Percentiles rank a stretch among this genome's conserved stretches.
phyloP scores from a whole-genome alignment of 1,284 basidiomycete species.

The Tilletia indica region DNA sequence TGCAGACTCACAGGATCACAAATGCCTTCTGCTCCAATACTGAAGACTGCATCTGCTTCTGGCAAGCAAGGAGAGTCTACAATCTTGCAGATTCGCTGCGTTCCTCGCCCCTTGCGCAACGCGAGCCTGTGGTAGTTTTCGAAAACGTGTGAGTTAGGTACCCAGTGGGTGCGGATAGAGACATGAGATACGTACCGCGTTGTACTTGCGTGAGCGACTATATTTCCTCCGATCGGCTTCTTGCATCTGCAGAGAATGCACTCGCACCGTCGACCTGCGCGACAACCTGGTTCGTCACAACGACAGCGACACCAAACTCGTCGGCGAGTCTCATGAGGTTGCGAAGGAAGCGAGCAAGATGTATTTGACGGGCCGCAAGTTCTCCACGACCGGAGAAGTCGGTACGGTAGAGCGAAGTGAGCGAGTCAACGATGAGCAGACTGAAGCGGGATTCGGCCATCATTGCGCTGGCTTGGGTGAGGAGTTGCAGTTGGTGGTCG shows the following conservation, averaged over 20 bases:
- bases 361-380: constrained; percentile 88
- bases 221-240: constrained; percentile 74
- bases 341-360: constrained; percentile 94
- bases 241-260: constrained; percentile 76
- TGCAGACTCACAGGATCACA: constrained; percentile 45
- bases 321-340: constrained; percentile 90
- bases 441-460: constrained; percentile 72
- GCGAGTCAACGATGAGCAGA: constrained; percentile 92
- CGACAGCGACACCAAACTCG: constrained; percentile 93
- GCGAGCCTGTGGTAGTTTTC: constrained; percentile 57
- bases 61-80: constrained; percentile 97
- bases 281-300: constrained; percentile 98
- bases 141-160: constrained; percentile 5
- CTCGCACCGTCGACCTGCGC: constrained; percentile 92
- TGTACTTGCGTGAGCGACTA: constrained; percentile 56
- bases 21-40: constrained; percentile 65
- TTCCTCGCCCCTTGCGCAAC: constrained; percentile 87
- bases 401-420: constrained; percentile 90
- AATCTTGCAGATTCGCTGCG: constrained; percentile 91
- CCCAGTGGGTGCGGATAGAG: neutral
- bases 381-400: constrained; percentile 96
- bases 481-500: constrained; percentile 88
- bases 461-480: constrained; percentile 88
- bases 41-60: constrained; percentile 92
- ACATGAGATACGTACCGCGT: constrained; percentile 37